Evolutionary conservation across 257 asterid species (phyloP).

Genomic region (Nicotiana tomentosiformis): DNA sequence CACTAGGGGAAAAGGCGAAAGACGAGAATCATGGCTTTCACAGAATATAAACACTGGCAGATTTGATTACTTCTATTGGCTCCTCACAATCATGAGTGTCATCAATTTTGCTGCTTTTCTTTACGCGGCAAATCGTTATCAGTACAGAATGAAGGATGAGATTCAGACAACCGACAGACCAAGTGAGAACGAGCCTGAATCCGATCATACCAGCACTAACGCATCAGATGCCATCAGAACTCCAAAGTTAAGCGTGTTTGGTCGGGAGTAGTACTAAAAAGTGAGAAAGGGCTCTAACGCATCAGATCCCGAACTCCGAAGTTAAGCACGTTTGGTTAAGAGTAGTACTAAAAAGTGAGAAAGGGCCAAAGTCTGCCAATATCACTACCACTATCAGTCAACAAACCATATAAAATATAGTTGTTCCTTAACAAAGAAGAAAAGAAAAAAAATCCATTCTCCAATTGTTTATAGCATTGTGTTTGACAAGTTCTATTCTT

Average conservation of each 20-base stretch:
- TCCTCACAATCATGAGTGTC: slow-evolving; percentile 72
- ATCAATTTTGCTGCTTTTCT: slow-evolving; percentile 69
- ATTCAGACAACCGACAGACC: slow-evolving; percentile 28
- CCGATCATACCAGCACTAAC: background rate
- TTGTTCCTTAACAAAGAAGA: background rate
- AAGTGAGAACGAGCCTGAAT: background rate
- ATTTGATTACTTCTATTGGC: slow-evolving; percentile 87
- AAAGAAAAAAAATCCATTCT: background rate
- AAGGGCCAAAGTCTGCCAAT: background rate
- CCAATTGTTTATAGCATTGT: background rate
- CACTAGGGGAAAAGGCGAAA: slow-evolving; percentile 52
- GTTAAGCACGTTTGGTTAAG: no score
- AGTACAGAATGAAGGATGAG: slow-evolving; percentile 62
- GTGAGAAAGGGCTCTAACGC: background rate
- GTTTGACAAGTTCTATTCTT: background rate
- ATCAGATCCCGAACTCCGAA: no score
- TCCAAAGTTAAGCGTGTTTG: background rate
- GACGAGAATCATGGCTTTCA: slow-evolving; percentile 75
- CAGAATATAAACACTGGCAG: slow-evolving; percentile 83
- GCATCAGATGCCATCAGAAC: background rate
- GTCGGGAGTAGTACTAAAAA: background rate
- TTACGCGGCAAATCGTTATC: slow-evolving; percentile 67
- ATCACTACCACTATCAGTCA: background rate
- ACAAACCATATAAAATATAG: background rate
- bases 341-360: background rate